Base-by-base conservation (phyloP, 2,329 filamentous ascomycete species). In the Sphaceloma murrayae region DNA sequence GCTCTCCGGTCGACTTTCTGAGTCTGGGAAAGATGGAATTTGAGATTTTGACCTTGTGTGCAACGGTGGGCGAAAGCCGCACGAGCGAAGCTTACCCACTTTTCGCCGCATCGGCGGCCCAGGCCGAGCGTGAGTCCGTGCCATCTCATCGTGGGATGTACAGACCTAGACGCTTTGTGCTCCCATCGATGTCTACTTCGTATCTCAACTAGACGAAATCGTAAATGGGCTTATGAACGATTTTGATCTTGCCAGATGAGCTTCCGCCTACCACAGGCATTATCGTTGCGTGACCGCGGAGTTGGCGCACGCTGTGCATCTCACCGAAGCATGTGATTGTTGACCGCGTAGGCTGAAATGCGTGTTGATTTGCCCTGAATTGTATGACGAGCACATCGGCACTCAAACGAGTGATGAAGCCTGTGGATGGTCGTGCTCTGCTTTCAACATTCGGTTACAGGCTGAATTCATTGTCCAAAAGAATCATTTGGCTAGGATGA, bases 1-100 rank as follows among this genome's bases (percentile, higher is more conserved):
- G 45, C 49, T 48, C 47, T 51, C 47, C 44, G 44, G 49, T 49
- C 40, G 32, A 44, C 24, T 31, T 31, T 33, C 24, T 18, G 33
- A 46, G 24, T 14, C 32, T 11, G 11, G 24, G 43, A 39, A 33
- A 22, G 16, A 14, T 18, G 4, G 36, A 40, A 17, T 40, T 40
- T 27, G 42, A 45, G 42, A 36, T 34, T 36, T 45, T 45, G 42
- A 16, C 33, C 10, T 11, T 6, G 13, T 30, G 36, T 40, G 36
- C 36, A 26, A 40, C 36, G 36, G 36, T 40, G 36, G 36, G 36
- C 36, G 22, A 26, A 40, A 40, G 24, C 3, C 17, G n/a, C 21
- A 19, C 13, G 16, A 40, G 26, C 36, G 36, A 30, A 16, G 30
- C 36, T n/a, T n/a, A n/a, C n/a, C n/a, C n/a, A n/a, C n/a, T n/a